Evolutionary conservation across 2,329 filamentous ascomycete species (phyloP).

Genomic region (Aspergillus sergii): DNA sequence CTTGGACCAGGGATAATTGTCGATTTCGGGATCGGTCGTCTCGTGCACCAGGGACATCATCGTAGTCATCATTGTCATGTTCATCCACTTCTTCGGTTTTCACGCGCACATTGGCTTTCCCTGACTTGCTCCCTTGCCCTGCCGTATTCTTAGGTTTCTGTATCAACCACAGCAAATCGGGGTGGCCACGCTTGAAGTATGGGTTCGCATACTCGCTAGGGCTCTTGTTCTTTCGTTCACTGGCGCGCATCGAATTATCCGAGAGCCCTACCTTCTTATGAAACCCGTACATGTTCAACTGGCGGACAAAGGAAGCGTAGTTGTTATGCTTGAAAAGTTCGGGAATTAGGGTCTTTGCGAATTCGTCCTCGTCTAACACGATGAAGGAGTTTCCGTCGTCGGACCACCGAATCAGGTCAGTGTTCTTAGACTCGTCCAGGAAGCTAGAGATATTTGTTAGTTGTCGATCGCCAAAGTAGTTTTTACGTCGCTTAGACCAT

Average conservation of each 20-base stretch:
- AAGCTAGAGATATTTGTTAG: conserved; percentile 63
- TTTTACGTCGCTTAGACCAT: conserved; percentile 35
- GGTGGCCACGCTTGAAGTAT: conserved; percentile 90
- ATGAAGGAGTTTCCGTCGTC: conserved; percentile 96
- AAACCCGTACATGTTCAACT: conserved; percentile 68
- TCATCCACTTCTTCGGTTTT: conserved; percentile 65
- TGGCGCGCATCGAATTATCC: conserved; percentile 96
- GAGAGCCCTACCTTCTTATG: conserved; percentile 80
- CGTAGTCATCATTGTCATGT: conserved; percentile 62
- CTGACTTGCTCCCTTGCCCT: conserved; percentile 56
- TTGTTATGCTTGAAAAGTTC: conserved; percentile 81
- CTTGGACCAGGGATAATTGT: conserved; percentile 46
- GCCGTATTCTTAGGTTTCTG: conserved; percentile 84
- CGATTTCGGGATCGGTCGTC: conserved; percentile 40
- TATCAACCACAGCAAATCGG: conserved; percentile 92
- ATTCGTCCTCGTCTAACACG: conserved; percentile 92
- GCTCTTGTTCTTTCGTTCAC: conserved; percentile 95
- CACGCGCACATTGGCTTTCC: conserved; percentile 40
- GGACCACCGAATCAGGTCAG: conserved; percentile 94
- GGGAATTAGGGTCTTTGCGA: conserved; percentile 72
- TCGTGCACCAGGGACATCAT: conserved; percentile 41
- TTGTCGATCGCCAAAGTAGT: background rate
- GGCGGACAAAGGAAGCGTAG: conserved; percentile 75
- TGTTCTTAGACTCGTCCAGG: conserved; percentile 88
- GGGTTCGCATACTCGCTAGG: conserved; percentile 98